Base-by-base conservation (phyloP, 2,329 filamentous ascomycete species). In the Nannizziopsis barbatae region DNA sequence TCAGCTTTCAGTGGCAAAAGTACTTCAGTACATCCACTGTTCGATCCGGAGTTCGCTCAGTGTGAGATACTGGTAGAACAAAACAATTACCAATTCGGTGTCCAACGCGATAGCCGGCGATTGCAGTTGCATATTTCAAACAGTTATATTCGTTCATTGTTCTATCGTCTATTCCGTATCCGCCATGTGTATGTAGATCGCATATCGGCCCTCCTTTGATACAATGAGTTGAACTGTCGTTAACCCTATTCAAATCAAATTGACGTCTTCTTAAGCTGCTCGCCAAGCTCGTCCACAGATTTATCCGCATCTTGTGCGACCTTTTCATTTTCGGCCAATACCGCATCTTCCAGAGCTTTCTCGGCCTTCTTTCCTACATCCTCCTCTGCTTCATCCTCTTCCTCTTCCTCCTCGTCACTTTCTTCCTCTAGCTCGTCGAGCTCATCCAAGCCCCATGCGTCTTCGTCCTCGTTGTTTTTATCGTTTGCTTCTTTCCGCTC, bases 361-460 rank as follows among this genome's bases (percentile, higher is more conserved):
- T 85, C 80, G 30, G 79, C 77, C 51, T 77, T 70, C 62, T 75
- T 70, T 15, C 78, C 79, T 44, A 83, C 80, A 1, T 84, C 81
- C 14, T 83, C 82, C 5, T 83, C 81, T 1, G 81, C 81, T 5
- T 80, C 80, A 5, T 80, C 80, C 18, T 79, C 76, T 11, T 81
- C 81, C 10, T 81, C 82, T 2, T 83, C 81, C 18, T 82, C 80
- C 4, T 85, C 81, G 1, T 79, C 82, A 10, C 79, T 77, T 8
- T 79, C 76, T 44, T 87, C 85, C 57, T 90, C 86, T 1, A 95
- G 79, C 57, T 95, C 89, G 58, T 84, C 84, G 39, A 95, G 76
- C 60, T 84, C 84, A 62, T 95, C 90, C 18, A 95, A 67, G 36
- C 86, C 86, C 85, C 86, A 92, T 18, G 81, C 78, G 52, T 88